These are phyloP conservation scores for Cyberlindnera petersonii DNA, from an alignment of 805 yeast genomes.

Conservation along the genomic window DNA sequence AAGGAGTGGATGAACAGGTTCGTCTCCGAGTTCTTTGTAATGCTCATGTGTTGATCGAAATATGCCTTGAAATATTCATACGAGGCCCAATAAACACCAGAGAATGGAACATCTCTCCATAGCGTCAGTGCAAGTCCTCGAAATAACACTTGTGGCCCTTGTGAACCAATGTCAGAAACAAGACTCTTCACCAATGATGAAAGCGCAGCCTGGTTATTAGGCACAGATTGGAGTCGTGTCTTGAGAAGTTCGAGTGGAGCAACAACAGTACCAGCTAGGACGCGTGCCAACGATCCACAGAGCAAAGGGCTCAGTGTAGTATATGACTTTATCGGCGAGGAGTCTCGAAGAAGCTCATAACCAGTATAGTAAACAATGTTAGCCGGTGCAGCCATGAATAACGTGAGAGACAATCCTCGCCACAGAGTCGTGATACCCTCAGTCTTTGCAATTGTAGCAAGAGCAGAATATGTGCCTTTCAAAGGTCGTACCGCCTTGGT, in stretches of 20 bases:
- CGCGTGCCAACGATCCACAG: constrained; percentile 83
- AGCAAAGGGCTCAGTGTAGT: constrained; percentile 62
- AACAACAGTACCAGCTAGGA: constrained; percentile 76
- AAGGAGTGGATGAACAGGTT: constrained; percentile 61
- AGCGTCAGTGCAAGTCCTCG: constrained; percentile 83
- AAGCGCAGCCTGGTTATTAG: constrained; percentile 37
- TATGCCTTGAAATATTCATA: constrained; percentile 53
- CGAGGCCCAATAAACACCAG: constrained; percentile 90
- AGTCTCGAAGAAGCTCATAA: constrained; percentile 79
- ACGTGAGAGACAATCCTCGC: constrained; percentile 82
- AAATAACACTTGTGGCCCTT: constrained; percentile 67
- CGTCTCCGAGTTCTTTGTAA: constrained; percentile 25
- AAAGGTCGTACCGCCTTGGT: constrained; percentile 28
- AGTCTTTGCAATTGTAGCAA: constrained; percentile 54
- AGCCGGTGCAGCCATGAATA: constrained; percentile 88
- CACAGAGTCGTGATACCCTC: constrained; percentile 82
- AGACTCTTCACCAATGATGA: constrained; percentile 52
- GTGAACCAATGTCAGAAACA: constrained; percentile 41
- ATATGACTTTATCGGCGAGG: constrained; percentile 48
- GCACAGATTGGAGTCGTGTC: constrained; percentile 88
- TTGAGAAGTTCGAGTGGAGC: constrained; percentile 86
- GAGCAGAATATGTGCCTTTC: constrained; percentile 72
- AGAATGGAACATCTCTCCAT: constrained; percentile 97
- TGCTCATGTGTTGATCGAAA: constrained; percentile 4
- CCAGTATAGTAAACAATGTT: constrained; percentile 93